phyloP scores from a whole-genome alignment of 495 filamentous ascomycete genomes.

The Tuber melanosporum region DNA sequence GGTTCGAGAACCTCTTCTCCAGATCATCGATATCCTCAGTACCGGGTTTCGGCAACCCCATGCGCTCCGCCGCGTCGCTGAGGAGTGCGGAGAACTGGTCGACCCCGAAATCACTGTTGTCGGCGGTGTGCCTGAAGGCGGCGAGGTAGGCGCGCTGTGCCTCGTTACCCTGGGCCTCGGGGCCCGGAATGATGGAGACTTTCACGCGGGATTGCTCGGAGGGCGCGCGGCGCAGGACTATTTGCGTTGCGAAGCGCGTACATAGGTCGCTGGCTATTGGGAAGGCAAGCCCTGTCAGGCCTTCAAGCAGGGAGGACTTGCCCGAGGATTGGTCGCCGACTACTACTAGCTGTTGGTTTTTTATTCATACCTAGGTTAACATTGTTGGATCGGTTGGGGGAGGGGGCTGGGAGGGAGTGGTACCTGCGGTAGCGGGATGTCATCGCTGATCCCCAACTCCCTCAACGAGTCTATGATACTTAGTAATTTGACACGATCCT shows the following conservation, averaged over 20 bases:
- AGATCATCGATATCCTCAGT: slow-evolving; percentile 29
- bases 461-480: slow-evolving; percentile 44
- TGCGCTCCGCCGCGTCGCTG: slow-evolving; percentile 35
- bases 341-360: slow-evolving; percentile 44
- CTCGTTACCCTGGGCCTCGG: slow-evolving; percentile 31
- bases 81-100: slow-evolving; percentile 41
- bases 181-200: slow-evolving; percentile 45
- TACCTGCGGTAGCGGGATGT: slow-evolving; percentile 46
- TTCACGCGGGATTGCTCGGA: slow-evolving; percentile 29
- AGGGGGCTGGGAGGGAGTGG: background rate
- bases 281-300: slow-evolving; percentile 44
- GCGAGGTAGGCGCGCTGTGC: slow-evolving; percentile 26
- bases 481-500: slow-evolving; percentile 34
- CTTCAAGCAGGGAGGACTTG: slow-evolving; percentile 45
- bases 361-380: background rate
- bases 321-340: slow-evolving; percentile 46
- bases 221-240: slow-evolving; percentile 45
- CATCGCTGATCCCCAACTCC: slow-evolving; percentile 43
- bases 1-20: slow-evolving; percentile 44
- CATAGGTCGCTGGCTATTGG: slow-evolving; percentile 41
- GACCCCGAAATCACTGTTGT: slow-evolving; percentile 37
- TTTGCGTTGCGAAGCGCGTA: slow-evolving; percentile 50
- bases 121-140: slow-evolving; percentile 34
- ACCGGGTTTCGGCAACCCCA: slow-evolving; percentile 41
- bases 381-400: background rate